Base-by-base conservation (phyloP, 2,329 filamentous ascomycete species). In the Monosporascus sp. region DNA sequence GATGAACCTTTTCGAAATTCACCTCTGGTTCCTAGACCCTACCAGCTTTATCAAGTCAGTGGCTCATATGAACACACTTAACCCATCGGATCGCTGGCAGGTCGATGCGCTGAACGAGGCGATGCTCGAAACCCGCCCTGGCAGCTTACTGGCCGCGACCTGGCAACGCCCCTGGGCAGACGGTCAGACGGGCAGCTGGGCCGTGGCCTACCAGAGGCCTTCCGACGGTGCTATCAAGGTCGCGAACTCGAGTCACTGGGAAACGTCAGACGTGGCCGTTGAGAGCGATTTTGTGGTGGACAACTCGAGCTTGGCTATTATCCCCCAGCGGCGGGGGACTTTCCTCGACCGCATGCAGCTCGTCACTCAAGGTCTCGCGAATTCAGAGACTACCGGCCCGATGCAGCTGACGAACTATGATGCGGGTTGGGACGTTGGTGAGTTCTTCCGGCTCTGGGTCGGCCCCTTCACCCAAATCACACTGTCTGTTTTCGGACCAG, bases 171-270 rank as follows among this genome's bases (percentile, higher is more conserved):
- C 57, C 34, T 60, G 50, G 54, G 45, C 22, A 1, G 24, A 44
- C 9, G 54, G 57, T 22, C 51, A 55, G 15, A 22, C 47, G 5
- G 62, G 62, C 2, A 54, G 49, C 6, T 65, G 57, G 57, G 37
- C 57, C 22, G 54, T 65, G 15, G 62, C 61, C 6, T 65, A 62
- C 47, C 62, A 65, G 54, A 53, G 61, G 7, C 58, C 49, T 22
- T 51, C 56, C 9, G 60, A 63, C 39, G 59, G 57, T 6, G 56
- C 54, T 34, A 57, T 65, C 27, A 60, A 63, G 34, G 58, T 59
- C 15, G 60, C 61, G 2, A 65, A 65, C 42, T 55, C 52, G 9
- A 63, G 56, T 41, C 57, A 52, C 15, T 62, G 55, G 55, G 53
- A 34, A 5, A 45, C 47, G 24, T 55, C 60, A 9, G 56, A 54